Conservation (phyloP, 371 early-diverging fungal genomes). For the Circinella minor region DNA sequence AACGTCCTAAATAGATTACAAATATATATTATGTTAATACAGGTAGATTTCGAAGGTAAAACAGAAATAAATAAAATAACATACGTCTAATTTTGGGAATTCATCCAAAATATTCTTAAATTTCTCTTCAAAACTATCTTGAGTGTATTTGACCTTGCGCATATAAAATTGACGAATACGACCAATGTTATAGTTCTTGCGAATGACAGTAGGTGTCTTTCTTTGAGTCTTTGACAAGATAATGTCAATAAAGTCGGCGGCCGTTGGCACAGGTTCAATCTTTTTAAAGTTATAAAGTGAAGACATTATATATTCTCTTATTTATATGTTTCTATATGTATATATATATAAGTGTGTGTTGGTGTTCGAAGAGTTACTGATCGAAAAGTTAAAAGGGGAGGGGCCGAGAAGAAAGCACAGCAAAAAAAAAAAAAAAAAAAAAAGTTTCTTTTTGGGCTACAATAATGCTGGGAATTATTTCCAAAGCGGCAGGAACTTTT, state of each 20-base stretch:
- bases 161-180: constrained; percentile 99
- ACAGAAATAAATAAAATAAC: constrained; percentile 14
- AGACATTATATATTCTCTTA: not conserved
- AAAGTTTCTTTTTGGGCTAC: not conserved
- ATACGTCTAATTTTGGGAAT: constrained; percentile 99
- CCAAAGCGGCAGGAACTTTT: no score
- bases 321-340: no score
- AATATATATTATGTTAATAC: not conserved
- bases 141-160: constrained; percentile 99
- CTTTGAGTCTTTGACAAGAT: constrained; percentile 99
- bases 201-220: constrained; percentile 99
- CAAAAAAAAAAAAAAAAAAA: not conserved
- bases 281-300: constrained; percentile 96
- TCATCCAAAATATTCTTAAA: constrained; percentile 92
- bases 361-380: not conserved
- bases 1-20: constrained; percentile 75
- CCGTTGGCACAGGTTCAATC: constrained; percentile 96
- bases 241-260: constrained; percentile 97
- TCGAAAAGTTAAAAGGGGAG: constrained; percentile 1
- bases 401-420: not conserved
- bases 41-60: not conserved
- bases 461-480: not conserved
- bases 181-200: constrained; percentile 94
- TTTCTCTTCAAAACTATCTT: constrained; percentile 97
- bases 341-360: no score